A percentile compares a stretch with the other conserved stretches of the same genome.
Conservation (phyloP, 176 grass and related monocot genomes). For the Phyllostachys edulis region DNA sequence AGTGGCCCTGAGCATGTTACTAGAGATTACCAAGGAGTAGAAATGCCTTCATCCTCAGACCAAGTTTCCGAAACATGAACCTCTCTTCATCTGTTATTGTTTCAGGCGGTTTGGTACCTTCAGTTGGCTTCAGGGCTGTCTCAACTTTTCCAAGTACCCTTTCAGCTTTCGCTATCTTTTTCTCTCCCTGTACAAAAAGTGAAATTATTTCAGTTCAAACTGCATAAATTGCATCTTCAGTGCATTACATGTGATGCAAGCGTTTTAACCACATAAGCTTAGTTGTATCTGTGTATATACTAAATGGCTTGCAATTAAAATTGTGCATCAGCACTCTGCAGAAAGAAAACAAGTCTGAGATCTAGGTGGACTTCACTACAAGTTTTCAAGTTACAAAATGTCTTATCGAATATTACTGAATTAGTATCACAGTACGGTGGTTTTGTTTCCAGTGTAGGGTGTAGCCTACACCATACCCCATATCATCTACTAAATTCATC, state of each 20-base stretch:
- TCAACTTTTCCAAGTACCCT: slow-evolving; percentile 82
- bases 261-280: neutral
- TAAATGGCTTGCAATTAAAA: slow-evolving; percentile 17
- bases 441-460: neutral
- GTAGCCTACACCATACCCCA: neutral
- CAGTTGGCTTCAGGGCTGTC: slow-evolving; percentile 68
- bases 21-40: slow-evolving; percentile 71
- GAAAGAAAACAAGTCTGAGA: slow-evolving; percentile 6
- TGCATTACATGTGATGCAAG: slow-evolving; percentile 3
- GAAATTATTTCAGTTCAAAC: neutral
- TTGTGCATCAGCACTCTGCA: neutral
- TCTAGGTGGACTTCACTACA: slow-evolving; percentile 15
- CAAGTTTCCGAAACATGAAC: slow-evolving; percentile 94
- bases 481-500: neutral
- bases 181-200: slow-evolving; percentile 57
- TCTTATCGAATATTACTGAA: neutral
- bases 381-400: neutral
- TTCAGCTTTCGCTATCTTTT: slow-evolving; percentile 74
- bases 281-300: slow-evolving; percentile 7
- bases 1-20: neutral
- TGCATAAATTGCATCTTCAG: slow-evolving; percentile 8
- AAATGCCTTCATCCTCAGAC: slow-evolving; percentile 92
- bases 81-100: slow-evolving; percentile 95
- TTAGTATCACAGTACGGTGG: neutral
- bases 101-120: slow-evolving; percentile 47